phyloP scores from a whole-genome alignment of 1,284 basidiomycete species.

The Cystobasidium sp. region DNA sequence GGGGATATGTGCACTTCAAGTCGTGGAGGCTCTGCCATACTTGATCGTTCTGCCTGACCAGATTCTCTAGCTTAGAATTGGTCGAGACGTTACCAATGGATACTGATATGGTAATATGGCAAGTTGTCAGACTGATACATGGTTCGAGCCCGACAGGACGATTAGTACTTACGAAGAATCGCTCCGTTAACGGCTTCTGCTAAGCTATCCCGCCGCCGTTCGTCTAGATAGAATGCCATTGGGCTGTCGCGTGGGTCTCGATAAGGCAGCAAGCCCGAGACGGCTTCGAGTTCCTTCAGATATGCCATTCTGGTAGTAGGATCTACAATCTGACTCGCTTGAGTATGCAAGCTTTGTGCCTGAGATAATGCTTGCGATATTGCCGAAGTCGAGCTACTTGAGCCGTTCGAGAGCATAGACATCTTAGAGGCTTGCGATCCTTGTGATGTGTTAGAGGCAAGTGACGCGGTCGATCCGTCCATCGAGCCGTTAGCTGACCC shows the following conservation, averaged over 20 bases:
- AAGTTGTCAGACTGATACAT: background rate
- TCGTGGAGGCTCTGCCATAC: constrained; percentile 31
- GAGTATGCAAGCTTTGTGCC: constrained; percentile 65
- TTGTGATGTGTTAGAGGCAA: constrained; percentile 23
- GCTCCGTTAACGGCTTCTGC: constrained; percentile 85
- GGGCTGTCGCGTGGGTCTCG: constrained; percentile 70
- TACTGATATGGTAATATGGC: background rate
- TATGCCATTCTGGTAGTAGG: constrained; percentile 66
- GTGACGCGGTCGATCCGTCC: constrained; percentile 33
- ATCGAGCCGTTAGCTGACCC: constrained; percentile 38
- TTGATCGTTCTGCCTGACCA: constrained; percentile 28
- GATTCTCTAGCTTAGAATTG: constrained; percentile 24
- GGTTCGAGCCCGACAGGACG: background rate
- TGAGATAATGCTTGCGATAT: constrained; percentile 51
- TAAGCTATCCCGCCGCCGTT: constrained; percentile 72
- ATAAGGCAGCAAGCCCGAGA: constrained; percentile 77
- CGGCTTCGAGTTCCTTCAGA: constrained; percentile 69
- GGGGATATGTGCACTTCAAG: constrained; percentile 27
- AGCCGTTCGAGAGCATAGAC: constrained; percentile 46
- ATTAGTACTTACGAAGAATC: constrained; percentile 68
- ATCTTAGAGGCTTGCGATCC: constrained; percentile 42
- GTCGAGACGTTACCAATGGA: constrained; percentile 30
- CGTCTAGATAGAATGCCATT: constrained; percentile 70
- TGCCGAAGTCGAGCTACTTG: constrained; percentile 47
- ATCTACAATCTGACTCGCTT: constrained; percentile 64